These are phyloP conservation scores for Balakata baccata DNA, from an alignment of 345 rosid genomes.

Conservation along the genomic window DNA sequence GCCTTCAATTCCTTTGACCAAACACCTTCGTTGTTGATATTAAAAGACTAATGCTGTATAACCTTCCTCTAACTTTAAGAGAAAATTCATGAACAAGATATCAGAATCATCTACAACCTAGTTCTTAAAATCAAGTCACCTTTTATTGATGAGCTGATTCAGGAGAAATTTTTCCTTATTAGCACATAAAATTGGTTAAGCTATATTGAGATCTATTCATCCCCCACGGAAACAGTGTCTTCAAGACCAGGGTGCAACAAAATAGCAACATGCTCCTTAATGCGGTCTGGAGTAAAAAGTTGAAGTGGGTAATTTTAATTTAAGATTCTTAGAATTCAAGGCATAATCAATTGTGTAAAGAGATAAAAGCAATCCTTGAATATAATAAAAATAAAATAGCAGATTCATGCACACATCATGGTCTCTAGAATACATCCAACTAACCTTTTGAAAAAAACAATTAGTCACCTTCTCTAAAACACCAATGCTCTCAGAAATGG, in stretches of 20 bases:
- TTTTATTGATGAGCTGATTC: background rate
- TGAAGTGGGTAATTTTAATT: background rate
- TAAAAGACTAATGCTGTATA: background rate
- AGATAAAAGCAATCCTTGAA: background rate
- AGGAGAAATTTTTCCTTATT: background rate
- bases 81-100: background rate
- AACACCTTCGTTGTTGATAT: background rate
- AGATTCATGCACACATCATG: background rate
- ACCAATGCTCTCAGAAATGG: conserved; percentile 46
- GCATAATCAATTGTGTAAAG: background rate
- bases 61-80: background rate
- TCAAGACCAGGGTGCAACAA: background rate
- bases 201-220: background rate
- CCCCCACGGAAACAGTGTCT: background rate
- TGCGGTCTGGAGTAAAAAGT: background rate
- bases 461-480: conserved; percentile 40
- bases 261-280: background rate
- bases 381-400: background rate
- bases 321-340: background rate
- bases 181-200: background rate
- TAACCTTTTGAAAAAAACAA: conserved; percentile 64
- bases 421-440: conserved; percentile 13
- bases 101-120: background rate
- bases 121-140: background rate
- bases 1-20: background rate